Percentiles rank a stretch among this genome's conserved stretches.
phyloP scores from a whole-genome alignment of 345 rosid species.

The Theobroma cacao region DNA sequence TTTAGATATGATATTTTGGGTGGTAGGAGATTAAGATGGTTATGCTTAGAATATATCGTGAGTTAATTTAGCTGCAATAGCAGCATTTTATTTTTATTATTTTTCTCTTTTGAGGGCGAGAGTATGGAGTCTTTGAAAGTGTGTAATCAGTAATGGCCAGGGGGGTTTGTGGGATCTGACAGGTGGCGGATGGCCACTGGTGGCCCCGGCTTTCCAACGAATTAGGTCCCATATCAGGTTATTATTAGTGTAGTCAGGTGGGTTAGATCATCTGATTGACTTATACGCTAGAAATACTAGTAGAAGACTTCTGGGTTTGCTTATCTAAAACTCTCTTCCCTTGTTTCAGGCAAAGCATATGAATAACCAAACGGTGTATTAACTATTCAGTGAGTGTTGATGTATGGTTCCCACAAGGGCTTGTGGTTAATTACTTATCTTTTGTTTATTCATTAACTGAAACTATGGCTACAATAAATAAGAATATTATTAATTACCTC shows the following conservation, averaged over 20 bases:
- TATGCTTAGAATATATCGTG: neutral
- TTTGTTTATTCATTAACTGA: neutral
- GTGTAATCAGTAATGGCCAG: neutral
- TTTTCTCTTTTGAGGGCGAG: no score
- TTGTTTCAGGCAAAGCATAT: no score
- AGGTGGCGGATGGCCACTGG: neutral
- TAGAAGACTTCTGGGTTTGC: neutral
- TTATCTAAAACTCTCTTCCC: neutral
- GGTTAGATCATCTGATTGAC: slow-evolving; percentile 13
- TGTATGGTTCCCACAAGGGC: neutral
- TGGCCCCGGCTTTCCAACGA: neutral
- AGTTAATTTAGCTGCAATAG: neutral
- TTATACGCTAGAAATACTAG: neutral
- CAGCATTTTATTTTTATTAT: neutral
- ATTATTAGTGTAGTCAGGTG: neutral
- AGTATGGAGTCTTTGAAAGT: neutral
- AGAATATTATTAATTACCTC: neutral
- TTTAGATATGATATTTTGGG: neutral
- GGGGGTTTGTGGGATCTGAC: neutral
- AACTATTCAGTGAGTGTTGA: neutral
- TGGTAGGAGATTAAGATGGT: neutral
- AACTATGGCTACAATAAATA: neutral
- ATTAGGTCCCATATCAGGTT: slow-evolving; percentile 1
- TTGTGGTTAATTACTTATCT: neutral
- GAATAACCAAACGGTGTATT: neutral